These are phyloP conservation scores for Trichosporon coremiiforme DNA, from an alignment of 1,284 basidiomycete genomes.

Conservation along the genomic window DNA sequence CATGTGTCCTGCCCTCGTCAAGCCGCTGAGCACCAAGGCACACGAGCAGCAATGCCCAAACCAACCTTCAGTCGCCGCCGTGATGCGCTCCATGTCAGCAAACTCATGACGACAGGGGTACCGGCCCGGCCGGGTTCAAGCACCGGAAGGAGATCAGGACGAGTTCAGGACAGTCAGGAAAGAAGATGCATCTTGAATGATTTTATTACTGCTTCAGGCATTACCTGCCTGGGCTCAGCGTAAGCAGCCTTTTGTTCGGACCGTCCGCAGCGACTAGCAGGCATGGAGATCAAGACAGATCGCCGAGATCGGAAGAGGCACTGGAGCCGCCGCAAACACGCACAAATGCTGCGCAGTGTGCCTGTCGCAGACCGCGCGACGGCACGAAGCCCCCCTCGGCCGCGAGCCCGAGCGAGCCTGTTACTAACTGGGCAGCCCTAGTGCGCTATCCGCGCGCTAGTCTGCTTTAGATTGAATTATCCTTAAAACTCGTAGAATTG, in stretches of 20 bases:
- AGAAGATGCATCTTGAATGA: background rate
- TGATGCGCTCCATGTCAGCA: background rate
- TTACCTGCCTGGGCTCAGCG: background rate
- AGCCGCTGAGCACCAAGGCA: background rate
- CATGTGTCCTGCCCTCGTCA: background rate
- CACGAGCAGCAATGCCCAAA: background rate
- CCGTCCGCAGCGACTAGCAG: background rate
- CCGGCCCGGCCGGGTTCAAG: background rate
- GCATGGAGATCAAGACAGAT: background rate
- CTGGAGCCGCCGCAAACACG: background rate
- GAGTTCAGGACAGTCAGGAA: background rate
- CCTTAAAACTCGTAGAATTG: background rate
- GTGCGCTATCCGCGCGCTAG: background rate
- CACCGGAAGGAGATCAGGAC: background rate
- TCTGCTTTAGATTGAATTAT: background rate
- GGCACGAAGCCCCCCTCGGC: background rate
- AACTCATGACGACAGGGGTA: slow-evolving; percentile 2
- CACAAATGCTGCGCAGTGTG: too few species aligned
- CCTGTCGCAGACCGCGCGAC: background rate
- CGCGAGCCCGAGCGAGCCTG: background rate
- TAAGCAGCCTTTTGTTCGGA: background rate
- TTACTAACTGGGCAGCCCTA: background rate
- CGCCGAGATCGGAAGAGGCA: background rate
- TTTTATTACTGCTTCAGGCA: background rate
- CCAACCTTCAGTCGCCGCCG: background rate